Evolutionary conservation across 2,329 filamentous ascomycete genomes (phyloP), one percentile per base, ranked within the genome.

Genomic region (Nectriaceae sp.): DNA sequence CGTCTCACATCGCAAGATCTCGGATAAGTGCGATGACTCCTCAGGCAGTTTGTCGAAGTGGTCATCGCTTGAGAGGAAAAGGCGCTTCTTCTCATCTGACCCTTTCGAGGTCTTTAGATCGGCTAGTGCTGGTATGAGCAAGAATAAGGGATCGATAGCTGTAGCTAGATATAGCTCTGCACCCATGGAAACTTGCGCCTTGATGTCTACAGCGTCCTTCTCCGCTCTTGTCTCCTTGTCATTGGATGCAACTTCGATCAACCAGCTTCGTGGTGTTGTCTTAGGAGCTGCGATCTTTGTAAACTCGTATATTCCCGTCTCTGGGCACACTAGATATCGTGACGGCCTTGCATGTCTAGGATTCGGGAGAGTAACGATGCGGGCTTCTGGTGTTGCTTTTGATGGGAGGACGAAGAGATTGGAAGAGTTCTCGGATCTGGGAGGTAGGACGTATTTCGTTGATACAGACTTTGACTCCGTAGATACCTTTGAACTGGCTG

Each of bases 111-210:
- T 44, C 43, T 68, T 66, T 26, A 70, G 60, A 33, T 81, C 68
- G 1, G 75, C 71, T 2, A 97, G 77, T 4, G 85, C 80, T 0
- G 93, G 88, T 2, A 97, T 74, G 3, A 96, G 65, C 42, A 97
- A 75, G 71, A 97, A 97, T 3, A 97, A 65, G 4, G 89, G 80
- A 67, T 99, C 94, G 46, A 96, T 76, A 2, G 84, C 82, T 1
- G 94, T 96, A 8, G 93, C 90, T 50, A 97, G 71, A 61, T 88
- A 87, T n/a, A 97, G 72, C 50, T 91, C 84, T 26, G 90, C 84
- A 37, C 77, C 78, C 60, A 85, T 84, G 26, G 84, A 79, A 20
- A 90, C 58, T 21, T 65, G 59, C 24, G 58, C 55, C 21, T 57
- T 56, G 4, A 26, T 46, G 36, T 45, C 44, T 58, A 59, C 53